phyloP scores from a whole-genome alignment of 2,329 filamentous ascomycete species.

The Aspergillus proliferans region DNA sequence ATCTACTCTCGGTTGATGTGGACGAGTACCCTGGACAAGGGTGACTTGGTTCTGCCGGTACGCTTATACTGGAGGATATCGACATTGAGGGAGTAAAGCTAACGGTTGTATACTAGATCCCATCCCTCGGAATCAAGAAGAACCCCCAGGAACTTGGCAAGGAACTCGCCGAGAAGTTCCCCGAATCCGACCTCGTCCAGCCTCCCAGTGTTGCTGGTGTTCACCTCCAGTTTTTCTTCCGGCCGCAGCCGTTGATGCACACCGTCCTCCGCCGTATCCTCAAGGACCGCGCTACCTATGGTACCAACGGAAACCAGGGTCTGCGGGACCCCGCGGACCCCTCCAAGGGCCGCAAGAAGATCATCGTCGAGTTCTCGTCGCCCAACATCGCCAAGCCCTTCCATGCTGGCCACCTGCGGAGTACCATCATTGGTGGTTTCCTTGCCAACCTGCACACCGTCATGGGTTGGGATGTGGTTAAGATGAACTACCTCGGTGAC shows the following conservation, averaged over 20 bases:
- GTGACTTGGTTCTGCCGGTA: conserved; percentile 41
- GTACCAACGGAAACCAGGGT: conserved; percentile 54
- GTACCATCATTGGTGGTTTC: conserved; percentile 63
- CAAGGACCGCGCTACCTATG: conserved; percentile 51
- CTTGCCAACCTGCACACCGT: conserved; percentile 56
- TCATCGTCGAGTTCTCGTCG: conserved; percentile 61
- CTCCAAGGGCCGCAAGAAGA: conserved; percentile 51
- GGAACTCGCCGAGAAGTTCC: conserved; percentile 53
- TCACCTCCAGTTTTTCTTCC: conserved; percentile 63
- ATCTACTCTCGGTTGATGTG: conserved; percentile 38
- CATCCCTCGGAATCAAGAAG: conserved; percentile 47
- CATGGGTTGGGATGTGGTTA: conserved; percentile 57
- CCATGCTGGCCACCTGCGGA: conserved; percentile 59
- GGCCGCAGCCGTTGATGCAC: conserved; percentile 49
- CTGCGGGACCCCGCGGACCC: conserved; percentile 53
- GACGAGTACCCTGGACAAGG: conserved; percentile 43
- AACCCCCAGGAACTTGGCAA: conserved; percentile 52
- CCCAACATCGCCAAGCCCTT: conserved; percentile 64
- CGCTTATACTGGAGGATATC: conserved; percentile 5
- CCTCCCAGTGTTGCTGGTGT: conserved; percentile 52
- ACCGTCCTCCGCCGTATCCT: conserved; percentile 56
- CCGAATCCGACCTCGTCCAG: conserved; percentile 52
- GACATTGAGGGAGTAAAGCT: neutral
- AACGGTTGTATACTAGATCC: conserved; percentile 22
- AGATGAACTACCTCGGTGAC: conserved; percentile 63